Evolutionary conservation across 1,284 basidiomycete species (phyloP).

Genomic region (Schizopora paradoxa): DNA sequence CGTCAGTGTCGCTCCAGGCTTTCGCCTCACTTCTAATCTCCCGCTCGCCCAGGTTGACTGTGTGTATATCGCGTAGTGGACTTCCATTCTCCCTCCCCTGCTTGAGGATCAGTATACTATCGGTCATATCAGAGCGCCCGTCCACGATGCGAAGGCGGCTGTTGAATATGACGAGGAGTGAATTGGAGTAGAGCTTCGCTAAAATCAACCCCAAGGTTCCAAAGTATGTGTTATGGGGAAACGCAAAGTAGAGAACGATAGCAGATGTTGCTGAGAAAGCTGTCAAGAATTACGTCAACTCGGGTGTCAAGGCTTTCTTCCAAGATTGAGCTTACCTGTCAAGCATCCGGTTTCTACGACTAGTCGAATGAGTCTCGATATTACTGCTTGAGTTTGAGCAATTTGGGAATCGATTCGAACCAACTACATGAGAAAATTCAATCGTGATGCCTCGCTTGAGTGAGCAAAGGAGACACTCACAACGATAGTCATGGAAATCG

Average conservation of each 20-base stretch:
- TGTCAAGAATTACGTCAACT: background rate
- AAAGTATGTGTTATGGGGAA: background rate
- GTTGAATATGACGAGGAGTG: constrained; percentile 2
- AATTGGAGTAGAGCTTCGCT: constrained; percentile 5
- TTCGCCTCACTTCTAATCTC: no score
- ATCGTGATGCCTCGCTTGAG: no score
- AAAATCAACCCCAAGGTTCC: background rate
- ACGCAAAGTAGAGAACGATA: background rate
- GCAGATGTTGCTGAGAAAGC: background rate
- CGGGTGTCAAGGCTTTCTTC: no score
- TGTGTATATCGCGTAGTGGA: no score
- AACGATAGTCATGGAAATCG: background rate
- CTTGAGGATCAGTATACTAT: no score
- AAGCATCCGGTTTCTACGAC: constrained; percentile 2
- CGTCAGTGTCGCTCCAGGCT: no score
- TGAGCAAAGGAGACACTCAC: background rate
- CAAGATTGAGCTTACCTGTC: background rate
- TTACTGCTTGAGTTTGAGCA: background rate
- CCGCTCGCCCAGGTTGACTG: no score
- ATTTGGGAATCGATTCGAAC: background rate
- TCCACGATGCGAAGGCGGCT: background rate
- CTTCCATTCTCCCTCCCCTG: no score
- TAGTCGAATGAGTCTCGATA: background rate
- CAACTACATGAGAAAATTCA: background rate
- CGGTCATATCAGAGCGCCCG: no score